Base-by-base conservation (phyloP, 805 yeast species). In the Kluyveromyces aestuarii region DNA sequence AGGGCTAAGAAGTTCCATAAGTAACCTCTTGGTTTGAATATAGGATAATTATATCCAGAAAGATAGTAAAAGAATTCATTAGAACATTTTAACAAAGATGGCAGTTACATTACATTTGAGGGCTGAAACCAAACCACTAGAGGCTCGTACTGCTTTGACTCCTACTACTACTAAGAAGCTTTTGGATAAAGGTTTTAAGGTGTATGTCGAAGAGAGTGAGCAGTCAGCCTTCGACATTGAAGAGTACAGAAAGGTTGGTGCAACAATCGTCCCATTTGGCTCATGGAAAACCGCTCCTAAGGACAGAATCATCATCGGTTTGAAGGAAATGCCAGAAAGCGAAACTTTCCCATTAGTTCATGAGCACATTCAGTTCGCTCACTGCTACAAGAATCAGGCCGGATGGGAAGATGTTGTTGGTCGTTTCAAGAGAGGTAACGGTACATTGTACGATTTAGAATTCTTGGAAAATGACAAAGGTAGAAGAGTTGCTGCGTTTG, bases 401-500 rank as follows among this genome's bases (percentile, higher is more conserved):
- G 99, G 99, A 46, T 93, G 99, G 99, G 72, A 87, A 67, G 87
- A 88, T 51, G 98, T 93, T 14, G 72, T 93, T 59, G 65, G 75
- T 50, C 80, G 99, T 68, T 93, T 89, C 74, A 95, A 95, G 46
- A 82, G 78, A 38, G 99, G 99, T 45, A 79, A 85, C 50, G 98
- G 99, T 58, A 76, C 79, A 13, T 77, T 93, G 56, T 93, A 93
- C 66, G 99, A 93, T 67, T 74, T 93, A 56, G 99, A 93, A 72
- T 93, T 93, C 64, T 74, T 93, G 66, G 95, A 87, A 68, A 88
- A 93, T 66, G 96, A 85, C 59, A 82, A 80, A 62, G 98, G 98
- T 36, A 86, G 99, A 75, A 86, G 99, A 72, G 99, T 93, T 27
- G 99, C 99, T 41, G 99, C 99, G 8, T 93, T 93, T 66, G 99